Evolutionary conservation across 2,329 filamentous ascomycete genomes (phyloP).

Genomic region (Fusarium sp.): DNA sequence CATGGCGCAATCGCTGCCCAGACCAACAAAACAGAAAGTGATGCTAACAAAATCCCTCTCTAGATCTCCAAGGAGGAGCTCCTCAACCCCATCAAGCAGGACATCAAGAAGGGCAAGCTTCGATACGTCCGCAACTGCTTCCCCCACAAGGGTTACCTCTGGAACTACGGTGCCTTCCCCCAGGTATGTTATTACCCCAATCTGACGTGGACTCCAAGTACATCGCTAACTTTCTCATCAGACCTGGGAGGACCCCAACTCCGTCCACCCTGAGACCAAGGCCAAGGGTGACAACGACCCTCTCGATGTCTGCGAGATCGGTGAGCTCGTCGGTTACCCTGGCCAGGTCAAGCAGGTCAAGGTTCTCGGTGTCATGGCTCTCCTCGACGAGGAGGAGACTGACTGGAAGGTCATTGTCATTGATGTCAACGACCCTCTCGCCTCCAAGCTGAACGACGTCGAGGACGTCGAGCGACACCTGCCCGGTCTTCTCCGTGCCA

Average conservation of each 20-base stretch:
- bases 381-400: conserved; percentile 99
- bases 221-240: conserved; percentile 53
- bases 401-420: conserved; percentile 99
- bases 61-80: conserved; percentile 99
- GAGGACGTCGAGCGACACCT: conserved; percentile 99
- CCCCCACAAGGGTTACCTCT: conserved; percentile 99
- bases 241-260: conserved; percentile 99
- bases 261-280: conserved; percentile 97
- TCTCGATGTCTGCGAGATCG: conserved; percentile 99
- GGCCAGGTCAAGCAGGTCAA: conserved; percentile 99
- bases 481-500: conserved; percentile 94
- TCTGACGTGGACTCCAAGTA: conserved; percentile 9
- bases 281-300: conserved; percentile 99
- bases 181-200: conserved; percentile 68
- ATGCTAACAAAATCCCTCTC: conserved; percentile 39
- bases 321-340: conserved; percentile 94
- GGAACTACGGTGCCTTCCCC: conserved; percentile 99
- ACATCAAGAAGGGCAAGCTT: conserved; percentile 99
- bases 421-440: conserved; percentile 96
- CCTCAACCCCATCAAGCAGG: conserved; percentile 99
- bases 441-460: conserved; percentile 95
- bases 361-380: conserved; percentile 98
- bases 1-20: conserved; percentile 19
- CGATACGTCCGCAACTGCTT: conserved; percentile 99
- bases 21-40: background rate